Conservation (phyloP, 139 green algal species). For the Micromonas pusilla region DNA sequence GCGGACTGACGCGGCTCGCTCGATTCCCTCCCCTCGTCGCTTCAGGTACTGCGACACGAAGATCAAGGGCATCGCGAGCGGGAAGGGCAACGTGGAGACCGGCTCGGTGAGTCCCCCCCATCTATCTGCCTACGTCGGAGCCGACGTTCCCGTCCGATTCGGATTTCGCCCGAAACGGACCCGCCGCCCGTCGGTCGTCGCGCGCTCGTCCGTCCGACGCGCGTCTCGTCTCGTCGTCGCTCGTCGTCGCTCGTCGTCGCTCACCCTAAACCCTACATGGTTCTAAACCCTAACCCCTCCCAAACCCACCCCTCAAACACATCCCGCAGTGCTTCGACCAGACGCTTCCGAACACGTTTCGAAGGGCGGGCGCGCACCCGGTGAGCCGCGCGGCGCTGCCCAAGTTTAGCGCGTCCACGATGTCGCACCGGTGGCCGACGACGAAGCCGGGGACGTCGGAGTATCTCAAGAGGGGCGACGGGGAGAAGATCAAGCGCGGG, state of each 20-base stretch:
- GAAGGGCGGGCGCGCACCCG: constrained; percentile 18
- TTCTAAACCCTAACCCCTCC: too few relatives aligned
- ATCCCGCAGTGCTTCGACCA: constrained; percentile 37
- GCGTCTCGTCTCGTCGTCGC: too few relatives aligned
- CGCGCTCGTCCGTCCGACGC: too few relatives aligned
- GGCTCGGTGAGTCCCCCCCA: constrained; percentile 27
- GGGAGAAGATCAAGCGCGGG: constrained; percentile 41
- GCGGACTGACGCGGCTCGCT: not conserved
- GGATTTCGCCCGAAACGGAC: too few relatives aligned
- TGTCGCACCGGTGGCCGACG: constrained; percentile 9
- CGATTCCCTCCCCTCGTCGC: not conserved
- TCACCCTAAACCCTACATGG: too few relatives aligned
- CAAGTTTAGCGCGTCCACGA: not conserved
- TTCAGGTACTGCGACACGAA: constrained; percentile 35
- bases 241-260: too few relatives aligned
- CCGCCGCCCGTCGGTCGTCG: too few relatives aligned
- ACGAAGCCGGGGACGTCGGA: constrained; percentile 46
- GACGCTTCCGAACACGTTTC: constrained; percentile 12
- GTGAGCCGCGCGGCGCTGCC: constrained; percentile 1
- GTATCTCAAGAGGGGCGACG: constrained; percentile 57
- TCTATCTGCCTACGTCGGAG: too few relatives aligned
- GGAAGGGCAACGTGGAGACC: constrained; percentile 4
- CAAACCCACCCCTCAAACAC: too few relatives aligned
- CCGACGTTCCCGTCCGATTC: too few relatives aligned
- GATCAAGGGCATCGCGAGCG: constrained; percentile 28